Percentiles rank a stretch among this genome's conserved stretches.
Conservation (phyloP, 495 filamentous ascomycete species). For the Articulospora tetracladia region DNA sequence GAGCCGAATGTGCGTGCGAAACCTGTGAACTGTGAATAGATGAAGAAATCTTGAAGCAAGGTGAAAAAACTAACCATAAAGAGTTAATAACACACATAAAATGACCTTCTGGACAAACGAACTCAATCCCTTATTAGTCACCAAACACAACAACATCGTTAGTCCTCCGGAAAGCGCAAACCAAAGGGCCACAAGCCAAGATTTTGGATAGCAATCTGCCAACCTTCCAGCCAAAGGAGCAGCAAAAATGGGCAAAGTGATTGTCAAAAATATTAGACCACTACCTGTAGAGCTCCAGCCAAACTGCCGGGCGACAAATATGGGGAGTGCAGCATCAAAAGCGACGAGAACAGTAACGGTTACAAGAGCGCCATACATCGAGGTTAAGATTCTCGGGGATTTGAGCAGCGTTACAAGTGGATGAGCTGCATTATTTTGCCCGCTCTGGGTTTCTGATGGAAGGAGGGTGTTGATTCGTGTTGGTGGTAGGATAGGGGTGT, state of each 20-base stretch:
- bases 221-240: constrained; percentile 59
- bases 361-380: constrained; percentile 53
- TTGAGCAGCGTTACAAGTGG: constrained; percentile 40
- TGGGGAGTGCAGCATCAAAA: constrained; percentile 52
- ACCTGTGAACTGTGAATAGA: background rate
- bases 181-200: background rate
- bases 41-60: background rate
- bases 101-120: background rate
- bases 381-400: constrained; percentile 49
- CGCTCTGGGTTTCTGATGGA: background rate
- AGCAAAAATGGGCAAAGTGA: constrained; percentile 56
- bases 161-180: background rate
- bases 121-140: background rate
- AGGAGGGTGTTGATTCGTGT: background rate
- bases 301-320: constrained; percentile 59
- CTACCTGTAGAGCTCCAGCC: constrained; percentile 62
- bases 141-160: background rate
- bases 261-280: constrained; percentile 64
- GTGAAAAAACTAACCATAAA: background rate
- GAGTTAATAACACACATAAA: background rate
- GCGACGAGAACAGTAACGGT: constrained; percentile 52
- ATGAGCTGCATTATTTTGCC: background rate
- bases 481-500: background rate
- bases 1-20: background rate
- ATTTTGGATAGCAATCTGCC: constrained; percentile 34